Percentiles rank a stretch among this genome's conserved stretches.
These are phyloP conservation scores for Epichloe sp. DNA, from an alignment of 2,329 filamentous ascomycete genomes.

Conservation along the genomic window DNA sequence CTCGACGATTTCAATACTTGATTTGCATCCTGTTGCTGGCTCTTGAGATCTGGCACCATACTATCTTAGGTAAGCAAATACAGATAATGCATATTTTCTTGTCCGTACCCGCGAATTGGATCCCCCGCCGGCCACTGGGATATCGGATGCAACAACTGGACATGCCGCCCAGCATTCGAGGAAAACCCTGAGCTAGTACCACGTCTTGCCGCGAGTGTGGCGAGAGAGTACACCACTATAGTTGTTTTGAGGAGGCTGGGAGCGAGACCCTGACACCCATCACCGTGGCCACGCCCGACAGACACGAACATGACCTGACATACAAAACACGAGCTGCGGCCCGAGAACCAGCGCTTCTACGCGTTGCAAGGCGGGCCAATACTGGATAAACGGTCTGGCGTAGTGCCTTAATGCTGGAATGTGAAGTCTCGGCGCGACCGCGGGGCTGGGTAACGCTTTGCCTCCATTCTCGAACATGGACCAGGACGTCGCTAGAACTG, in stretches of 20 bases:
- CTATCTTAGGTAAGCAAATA: slow-evolving; percentile 1
- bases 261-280: background rate
- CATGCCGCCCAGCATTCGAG: background rate
- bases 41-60: background rate
- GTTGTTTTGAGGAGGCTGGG: background rate
- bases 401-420: slow-evolving; percentile 13
- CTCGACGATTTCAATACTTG: background rate
- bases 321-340: background rate
- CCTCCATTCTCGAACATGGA: background rate
- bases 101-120: background rate
- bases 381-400: slow-evolving; percentile 1
- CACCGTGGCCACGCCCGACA: background rate
- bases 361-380: background rate
- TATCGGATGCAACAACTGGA: background rate
- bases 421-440: slow-evolving; percentile 9
- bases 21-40: background rate
- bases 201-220: background rate
- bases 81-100: background rate
- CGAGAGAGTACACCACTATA: background rate
- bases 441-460: slow-evolving; percentile 8
- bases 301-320: background rate
- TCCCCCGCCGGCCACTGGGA: background rate
- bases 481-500: background rate
- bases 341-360: background rate
- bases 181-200: too few relatives aligned